Percentiles rank a stretch among this genome's conserved stretches.
phyloP scores from a whole-genome alignment of 441 rosid species.

The Croton setiger region DNA sequence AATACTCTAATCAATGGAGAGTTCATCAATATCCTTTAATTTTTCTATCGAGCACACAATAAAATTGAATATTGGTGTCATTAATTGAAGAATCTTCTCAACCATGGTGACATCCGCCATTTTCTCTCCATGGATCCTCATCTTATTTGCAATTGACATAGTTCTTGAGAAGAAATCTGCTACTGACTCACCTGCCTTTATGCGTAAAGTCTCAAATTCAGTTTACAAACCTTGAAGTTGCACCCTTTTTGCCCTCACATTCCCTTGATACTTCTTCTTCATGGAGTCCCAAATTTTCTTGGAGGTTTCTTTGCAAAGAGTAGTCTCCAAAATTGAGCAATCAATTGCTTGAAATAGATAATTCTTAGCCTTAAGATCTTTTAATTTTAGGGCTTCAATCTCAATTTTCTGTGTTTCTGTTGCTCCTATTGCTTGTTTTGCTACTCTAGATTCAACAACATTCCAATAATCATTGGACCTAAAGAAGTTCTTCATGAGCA shows the following conservation, averaged over 20 bases:
- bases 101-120: neutral
- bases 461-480: too few species aligned
- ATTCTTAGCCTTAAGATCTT: neutral
- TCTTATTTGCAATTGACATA: conserved; percentile 2
- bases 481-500: too few species aligned
- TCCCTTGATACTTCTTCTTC: too few species aligned
- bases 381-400: too few species aligned
- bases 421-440: too few species aligned
- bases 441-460: too few species aligned
- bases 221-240: neutral
- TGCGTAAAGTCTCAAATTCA: neutral
- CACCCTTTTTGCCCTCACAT: neutral
- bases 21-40: neutral
- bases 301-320: too few species aligned
- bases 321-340: too few species aligned
- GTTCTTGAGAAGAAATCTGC: neutral
- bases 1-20: neutral
- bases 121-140: neutral
- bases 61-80: neutral
- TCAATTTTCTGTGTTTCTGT: too few species aligned
- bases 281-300: too few species aligned
- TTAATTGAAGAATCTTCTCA: neutral
- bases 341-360: too few species aligned
- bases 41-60: neutral
- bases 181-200: neutral